These are phyloP conservation scores for Alternaria panax DNA, from an alignment of 2,329 filamentous ascomycete species.

Conservation along the genomic window DNA sequence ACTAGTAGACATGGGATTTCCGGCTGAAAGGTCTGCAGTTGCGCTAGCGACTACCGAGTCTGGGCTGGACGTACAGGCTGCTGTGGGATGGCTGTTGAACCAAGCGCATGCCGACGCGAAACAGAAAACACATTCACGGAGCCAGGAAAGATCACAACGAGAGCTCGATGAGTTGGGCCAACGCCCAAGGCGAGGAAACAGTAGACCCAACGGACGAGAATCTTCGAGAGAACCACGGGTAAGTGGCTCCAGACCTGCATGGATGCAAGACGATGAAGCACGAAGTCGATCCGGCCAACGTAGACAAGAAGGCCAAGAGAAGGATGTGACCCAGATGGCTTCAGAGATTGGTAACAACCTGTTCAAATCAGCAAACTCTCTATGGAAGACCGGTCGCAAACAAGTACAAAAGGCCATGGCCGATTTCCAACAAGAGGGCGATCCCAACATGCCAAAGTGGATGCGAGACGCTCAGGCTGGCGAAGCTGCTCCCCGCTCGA, in stretches of 20 bases:
- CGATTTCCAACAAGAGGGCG: constrained; percentile 77
- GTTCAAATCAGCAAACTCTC: constrained; percentile 90
- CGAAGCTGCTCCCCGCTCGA: constrained; percentile 33
- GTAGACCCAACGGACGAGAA: constrained; percentile 41
- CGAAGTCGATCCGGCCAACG: constrained; percentile 58
- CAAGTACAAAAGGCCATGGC: constrained; percentile 90
- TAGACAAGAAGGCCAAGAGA: constrained; percentile 65
- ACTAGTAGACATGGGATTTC: constrained; percentile 93
- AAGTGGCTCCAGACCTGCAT: constrained; percentile 61
- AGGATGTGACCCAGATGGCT: constrained; percentile 80
- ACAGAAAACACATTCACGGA: constrained; percentile 64
- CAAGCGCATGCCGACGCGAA: constrained; percentile 87
- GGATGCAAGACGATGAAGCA: constrained; percentile 67
- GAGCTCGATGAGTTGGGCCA: constrained; percentile 39
- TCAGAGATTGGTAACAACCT: constrained; percentile 82
- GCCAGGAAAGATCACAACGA: constrained; percentile 34
- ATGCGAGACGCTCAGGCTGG: constrained; percentile 75
- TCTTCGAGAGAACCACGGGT: constrained; percentile 42
- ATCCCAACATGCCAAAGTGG: constrained; percentile 89
- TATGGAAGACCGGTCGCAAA: constrained; percentile 96
- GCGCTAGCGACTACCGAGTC: constrained; percentile 82
- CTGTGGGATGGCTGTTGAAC: constrained; percentile 87
- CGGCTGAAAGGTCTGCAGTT: constrained; percentile 79
- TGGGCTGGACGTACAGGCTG: constrained; percentile 81
- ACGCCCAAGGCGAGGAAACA: constrained; percentile 30